Conservation (phyloP, 208 protist genomes). For the Naegleria fowleri region DNA sequence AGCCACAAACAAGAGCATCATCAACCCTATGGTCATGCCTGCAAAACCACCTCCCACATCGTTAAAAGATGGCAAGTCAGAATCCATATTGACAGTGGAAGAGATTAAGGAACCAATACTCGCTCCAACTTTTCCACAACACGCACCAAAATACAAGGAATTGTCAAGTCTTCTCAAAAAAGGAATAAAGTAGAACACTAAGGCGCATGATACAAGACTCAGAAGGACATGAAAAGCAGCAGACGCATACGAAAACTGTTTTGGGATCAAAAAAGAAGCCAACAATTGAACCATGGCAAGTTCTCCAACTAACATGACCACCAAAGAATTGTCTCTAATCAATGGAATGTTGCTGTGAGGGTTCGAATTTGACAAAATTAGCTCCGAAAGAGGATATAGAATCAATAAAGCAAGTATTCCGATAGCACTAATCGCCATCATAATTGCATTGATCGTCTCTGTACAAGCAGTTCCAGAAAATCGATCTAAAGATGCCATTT, state of each 20-base stretch:
- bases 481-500: no score
- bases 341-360: no score
- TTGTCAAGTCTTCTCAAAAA: not conserved
- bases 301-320: not conserved
- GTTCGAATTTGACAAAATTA: no score
- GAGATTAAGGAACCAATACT: not conserved
- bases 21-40: not conserved
- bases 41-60: not conserved
- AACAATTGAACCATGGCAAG: not conserved
- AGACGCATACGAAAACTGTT: not conserved
- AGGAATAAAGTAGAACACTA: not conserved
- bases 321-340: not conserved
- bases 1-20: not conserved
- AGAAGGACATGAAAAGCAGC: not conserved
- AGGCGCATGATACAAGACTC: not conserved
- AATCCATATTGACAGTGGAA: not conserved
- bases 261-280: not conserved
- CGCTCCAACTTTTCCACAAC: not conserved
- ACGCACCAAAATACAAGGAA: not conserved
- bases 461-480: not conserved
- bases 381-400: no score
- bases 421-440: not conserved
- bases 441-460: not conserved
- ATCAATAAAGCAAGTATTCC: no score
- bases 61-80: not conserved